A percentile compares a stretch with the other conserved stretches of the same genome.
These are phyloP conservation scores for Chenopodium suecicum DNA, from an alignment of 148 eudicot species.

Conservation along the genomic window DNA sequence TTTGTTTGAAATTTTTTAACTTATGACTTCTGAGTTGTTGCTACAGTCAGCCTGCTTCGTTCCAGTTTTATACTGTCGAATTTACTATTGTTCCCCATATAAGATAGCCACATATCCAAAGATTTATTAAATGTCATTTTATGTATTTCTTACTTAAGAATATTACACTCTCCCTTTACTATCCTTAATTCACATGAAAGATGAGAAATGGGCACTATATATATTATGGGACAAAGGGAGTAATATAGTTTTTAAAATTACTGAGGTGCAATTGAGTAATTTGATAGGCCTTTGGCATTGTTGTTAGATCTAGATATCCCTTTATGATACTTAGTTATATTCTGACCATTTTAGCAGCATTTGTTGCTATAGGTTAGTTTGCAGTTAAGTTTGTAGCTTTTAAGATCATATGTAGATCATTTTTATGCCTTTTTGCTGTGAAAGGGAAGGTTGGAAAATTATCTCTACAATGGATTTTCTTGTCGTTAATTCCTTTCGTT, in stretches of 20 bases:
- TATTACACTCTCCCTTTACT: no score
- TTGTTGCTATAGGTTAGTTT: not conserved
- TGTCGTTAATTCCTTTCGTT: not conserved
- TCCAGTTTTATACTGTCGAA: not conserved
- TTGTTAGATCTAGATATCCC: not conserved
- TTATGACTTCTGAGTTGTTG: not conserved
- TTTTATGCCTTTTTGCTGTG: no score
- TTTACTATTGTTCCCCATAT: no score
- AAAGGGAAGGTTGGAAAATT: no score
- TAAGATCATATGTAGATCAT: not conserved
- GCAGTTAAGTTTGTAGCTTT: not conserved
- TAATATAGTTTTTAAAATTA: no score
- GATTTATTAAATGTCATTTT: no score
- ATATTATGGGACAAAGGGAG: no score
- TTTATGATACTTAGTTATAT: not conserved
- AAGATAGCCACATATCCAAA: no score
- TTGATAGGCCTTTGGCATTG: not conserved
- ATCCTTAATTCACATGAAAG: no score
- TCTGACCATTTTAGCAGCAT: not conserved
- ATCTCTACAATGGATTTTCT: not conserved
- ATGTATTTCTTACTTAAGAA: no score
- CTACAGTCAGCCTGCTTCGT: not conserved
- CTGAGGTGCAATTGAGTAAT: not conserved
- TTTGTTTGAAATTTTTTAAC: not conserved
- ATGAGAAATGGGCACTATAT: no score